These are phyloP conservation scores for Barnettozyma siamensis DNA, from an alignment of 805 yeast genomes.

Conservation along the genomic window DNA sequence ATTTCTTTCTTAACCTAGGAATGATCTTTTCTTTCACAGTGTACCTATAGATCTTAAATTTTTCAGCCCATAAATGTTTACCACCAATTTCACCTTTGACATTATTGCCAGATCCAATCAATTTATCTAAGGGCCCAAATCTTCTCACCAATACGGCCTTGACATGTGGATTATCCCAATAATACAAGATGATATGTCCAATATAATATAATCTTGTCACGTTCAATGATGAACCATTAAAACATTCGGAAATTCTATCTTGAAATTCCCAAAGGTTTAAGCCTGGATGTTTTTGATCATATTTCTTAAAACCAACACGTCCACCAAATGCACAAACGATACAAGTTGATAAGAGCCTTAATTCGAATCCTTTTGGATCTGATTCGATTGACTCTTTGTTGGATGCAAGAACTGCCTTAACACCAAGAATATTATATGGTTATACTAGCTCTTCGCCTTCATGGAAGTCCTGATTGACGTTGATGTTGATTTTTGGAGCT, in stretches of 20 bases:
- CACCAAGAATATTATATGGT: no score
- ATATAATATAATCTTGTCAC: slow-evolving; percentile 6
- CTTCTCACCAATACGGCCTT: background rate
- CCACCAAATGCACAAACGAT: slow-evolving; percentile 15
- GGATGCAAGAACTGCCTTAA: background rate
- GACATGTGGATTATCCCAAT: slow-evolving; percentile 2
- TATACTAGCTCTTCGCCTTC: no score
- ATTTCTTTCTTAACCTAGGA: background rate
- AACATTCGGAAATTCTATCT: background rate
- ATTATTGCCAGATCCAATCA: background rate
- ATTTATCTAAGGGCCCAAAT: slow-evolving; percentile 6
- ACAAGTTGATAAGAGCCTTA: slow-evolving; percentile 9
- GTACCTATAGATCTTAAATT: background rate
- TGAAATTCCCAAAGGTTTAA: background rate
- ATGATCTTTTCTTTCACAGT: background rate
- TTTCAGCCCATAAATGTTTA: slow-evolving; percentile 6
- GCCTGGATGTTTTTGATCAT: background rate
- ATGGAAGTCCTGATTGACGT: no score
- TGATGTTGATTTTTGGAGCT: no score
- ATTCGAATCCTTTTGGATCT: slow-evolving; percentile 8
- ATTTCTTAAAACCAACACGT: slow-evolving; percentile 2
- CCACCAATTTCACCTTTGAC: slow-evolving; percentile 7
- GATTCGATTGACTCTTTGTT: background rate
- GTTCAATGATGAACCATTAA: background rate
- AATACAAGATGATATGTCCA: slow-evolving; percentile 9